Evolutionary conservation across 2,329 filamentous ascomycete genomes (phyloP).

Genomic region (Neonectria sp.): DNA sequence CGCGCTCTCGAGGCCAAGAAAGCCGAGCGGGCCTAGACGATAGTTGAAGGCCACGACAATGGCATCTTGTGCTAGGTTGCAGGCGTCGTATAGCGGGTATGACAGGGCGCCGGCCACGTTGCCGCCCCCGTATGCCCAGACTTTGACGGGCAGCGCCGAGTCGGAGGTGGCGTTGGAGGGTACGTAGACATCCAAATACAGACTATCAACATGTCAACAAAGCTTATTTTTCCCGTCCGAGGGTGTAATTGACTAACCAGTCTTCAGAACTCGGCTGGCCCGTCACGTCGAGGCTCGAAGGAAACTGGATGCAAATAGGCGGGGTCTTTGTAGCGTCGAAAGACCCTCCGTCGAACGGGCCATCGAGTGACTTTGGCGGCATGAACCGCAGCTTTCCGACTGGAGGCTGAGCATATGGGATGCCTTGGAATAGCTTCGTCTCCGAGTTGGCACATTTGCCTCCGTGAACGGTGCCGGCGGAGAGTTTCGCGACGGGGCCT

Average conservation of each 20-base stretch:
- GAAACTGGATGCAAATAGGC: slow-evolving; percentile 31
- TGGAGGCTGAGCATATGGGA: slow-evolving; percentile 40
- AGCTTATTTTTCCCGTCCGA: neutral
- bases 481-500: slow-evolving; percentile 2
- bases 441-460: slow-evolving; percentile 9
- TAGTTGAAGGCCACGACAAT: slow-evolving; percentile 41
- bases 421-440: slow-evolving; percentile 33
- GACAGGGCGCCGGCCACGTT: slow-evolving; percentile 27
- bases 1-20: slow-evolving; percentile 24
- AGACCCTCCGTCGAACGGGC: slow-evolving; percentile 8
- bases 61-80: slow-evolving; percentile 48
- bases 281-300: slow-evolving; percentile 16
- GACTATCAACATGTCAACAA: slow-evolving; percentile 8
- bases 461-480: slow-evolving; percentile 12
- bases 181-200: slow-evolving; percentile 36
- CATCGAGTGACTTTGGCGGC: slow-evolving; percentile 27
- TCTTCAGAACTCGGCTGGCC: slow-evolving; percentile 30
- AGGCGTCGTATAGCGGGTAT: slow-evolving; percentile 36
- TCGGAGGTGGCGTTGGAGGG: slow-evolving; percentile 13
- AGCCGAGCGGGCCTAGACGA: slow-evolving; percentile 33
- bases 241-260: slow-evolving; percentile 23
- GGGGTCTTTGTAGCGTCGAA: slow-evolving; percentile 31
- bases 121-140: slow-evolving; percentile 37
- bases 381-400: slow-evolving; percentile 32
- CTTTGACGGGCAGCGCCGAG: slow-evolving; percentile 36